Conservation (phyloP, 768 basidiomycete genomes). For the Tulasnella sp. region DNA sequence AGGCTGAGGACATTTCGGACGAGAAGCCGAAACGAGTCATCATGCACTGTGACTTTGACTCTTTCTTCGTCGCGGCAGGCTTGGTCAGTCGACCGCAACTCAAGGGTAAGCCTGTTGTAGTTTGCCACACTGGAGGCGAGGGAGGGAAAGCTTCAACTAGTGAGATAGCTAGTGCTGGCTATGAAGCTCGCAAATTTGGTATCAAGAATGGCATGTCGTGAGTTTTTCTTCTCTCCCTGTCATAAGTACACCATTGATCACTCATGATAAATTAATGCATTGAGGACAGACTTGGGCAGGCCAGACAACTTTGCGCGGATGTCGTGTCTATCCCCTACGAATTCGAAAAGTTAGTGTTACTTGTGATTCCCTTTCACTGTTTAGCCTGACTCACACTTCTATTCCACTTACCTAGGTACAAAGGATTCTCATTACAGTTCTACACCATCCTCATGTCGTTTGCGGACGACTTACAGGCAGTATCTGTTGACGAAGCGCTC, state of each 20-base stretch:
- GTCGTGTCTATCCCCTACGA: conserved; percentile 83
- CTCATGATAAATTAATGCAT: too few relatives aligned
- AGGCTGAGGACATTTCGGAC: conserved; percentile 28
- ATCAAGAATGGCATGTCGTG: conserved; percentile 94
- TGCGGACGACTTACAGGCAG: conserved; percentile 87
- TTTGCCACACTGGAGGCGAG: conserved; percentile 88
- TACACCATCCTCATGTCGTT: conserved; percentile 86
- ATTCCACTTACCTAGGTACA: conserved; percentile 47
- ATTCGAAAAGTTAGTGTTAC: conserved; percentile 55
- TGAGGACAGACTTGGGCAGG: conserved; percentile 59
- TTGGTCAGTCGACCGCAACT: conserved; percentile 68
- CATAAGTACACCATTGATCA: conserved; percentile 4
- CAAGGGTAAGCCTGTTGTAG: conserved; percentile 80
- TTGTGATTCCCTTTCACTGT: neutral
- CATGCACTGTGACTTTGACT: conserved; percentile 94
- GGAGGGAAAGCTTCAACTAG: conserved; percentile 66
- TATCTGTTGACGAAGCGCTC: conserved; percentile 92
- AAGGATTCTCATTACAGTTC: conserved; percentile 70
- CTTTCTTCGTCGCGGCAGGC: conserved; percentile 93
- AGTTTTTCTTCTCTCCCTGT: conserved; percentile 17
- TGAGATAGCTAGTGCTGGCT: conserved; percentile 89
- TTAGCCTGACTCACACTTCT: neutral
- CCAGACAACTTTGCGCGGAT: conserved; percentile 59
- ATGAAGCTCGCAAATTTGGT: conserved; percentile 81
- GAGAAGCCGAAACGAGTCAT: conserved; percentile 48